Evolutionary conservation across 2,329 filamentous ascomycete species (phyloP).

Genomic region (Alternaria triticimaculans): DNA sequence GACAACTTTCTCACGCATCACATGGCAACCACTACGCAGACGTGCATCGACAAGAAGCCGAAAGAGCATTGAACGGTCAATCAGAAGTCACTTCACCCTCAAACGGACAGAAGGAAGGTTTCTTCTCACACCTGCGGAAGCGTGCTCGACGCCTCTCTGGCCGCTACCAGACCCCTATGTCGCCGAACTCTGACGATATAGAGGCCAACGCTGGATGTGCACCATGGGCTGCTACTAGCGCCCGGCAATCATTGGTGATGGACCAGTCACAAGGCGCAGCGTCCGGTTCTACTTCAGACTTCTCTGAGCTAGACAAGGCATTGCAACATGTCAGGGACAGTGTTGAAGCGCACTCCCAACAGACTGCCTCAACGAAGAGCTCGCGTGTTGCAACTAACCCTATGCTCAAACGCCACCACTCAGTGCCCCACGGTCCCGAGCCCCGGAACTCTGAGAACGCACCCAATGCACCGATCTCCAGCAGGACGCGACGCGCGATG

Average conservation of each 20-base stretch:
- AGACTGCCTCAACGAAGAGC: conserved; percentile 36
- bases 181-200: conserved; percentile 81
- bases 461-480: conserved; percentile 68
- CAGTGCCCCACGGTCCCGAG: conserved; percentile 50
- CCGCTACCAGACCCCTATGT: conserved; percentile 81
- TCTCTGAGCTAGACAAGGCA: conserved; percentile 67
- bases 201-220: conserved; percentile 92
- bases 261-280: conserved; percentile 60
- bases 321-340: conserved; percentile 66
- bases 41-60: conserved; percentile 86
- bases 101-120: conserved; percentile 87
- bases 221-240: conserved; percentile 80
- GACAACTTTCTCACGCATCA: conserved; percentile 90
- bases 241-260: conserved; percentile 81
- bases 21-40: conserved; percentile 93
- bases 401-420: conserved; percentile 58
- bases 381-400: conserved; percentile 53
- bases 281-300: conserved; percentile 57
- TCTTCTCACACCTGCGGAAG: conserved; percentile 97
- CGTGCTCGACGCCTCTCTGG: conserved; percentile 91
- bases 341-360: conserved; percentile 55
- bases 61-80: conserved; percentile 85
- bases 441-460: conserved; percentile 67
- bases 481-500: conserved; percentile 79
- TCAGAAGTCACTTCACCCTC: conserved; percentile 77